Base-by-base conservation (phyloP, 768 basidiomycete species). In the Termitomyces sp. region DNA sequence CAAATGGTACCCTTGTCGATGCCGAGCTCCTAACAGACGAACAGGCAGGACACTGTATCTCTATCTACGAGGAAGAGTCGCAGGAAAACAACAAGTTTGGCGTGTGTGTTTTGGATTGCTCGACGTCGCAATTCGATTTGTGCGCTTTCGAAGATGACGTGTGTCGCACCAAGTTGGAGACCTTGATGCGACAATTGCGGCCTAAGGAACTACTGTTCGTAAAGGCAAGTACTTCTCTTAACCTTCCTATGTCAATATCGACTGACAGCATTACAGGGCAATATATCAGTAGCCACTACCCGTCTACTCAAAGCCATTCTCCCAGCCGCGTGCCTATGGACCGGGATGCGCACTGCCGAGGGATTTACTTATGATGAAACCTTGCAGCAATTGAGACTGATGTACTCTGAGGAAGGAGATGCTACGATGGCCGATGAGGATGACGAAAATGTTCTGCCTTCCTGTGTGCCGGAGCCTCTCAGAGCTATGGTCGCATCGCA, bases 1-100 rank as follows among this genome's bases (percentile, higher is more conserved):
- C 97, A 0, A 92, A 92, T 53, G 97, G 97, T 2, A 99, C 97
- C 0, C 85, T 98, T 26, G 88, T 98, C 48, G 97, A 99, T 64
- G 86, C 86, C 12, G 85, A 88, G 47, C 85, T 96, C 56, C 78
- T 98, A 33, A 88, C 82, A 1, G 92, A 97, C 58, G 97, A 98
- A 60, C 90, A 98, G 72, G 92, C 94, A 0, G 93, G 92, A 4
- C 97, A 99, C 67, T 98, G 96, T 68, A 83, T 98, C 28, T 87
- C 92, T 9, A 85, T 99, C 68, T 87, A 87, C 7, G 91, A 92
- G 66, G 76, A 79, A 18, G 76, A 74, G 9, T 69, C 75, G 20
- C 74, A 72, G 24, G 78, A 80, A 43, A 74, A 70, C 54, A 79
- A 75, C 54, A 79, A 76, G 24, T 98, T 97, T 65, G 97, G 97